Evolutionary conservation across 768 basidiomycete species (phyloP), one percentile per base, ranked within the genome.

Genomic region (Dictyophora rubrovolvata): DNA sequence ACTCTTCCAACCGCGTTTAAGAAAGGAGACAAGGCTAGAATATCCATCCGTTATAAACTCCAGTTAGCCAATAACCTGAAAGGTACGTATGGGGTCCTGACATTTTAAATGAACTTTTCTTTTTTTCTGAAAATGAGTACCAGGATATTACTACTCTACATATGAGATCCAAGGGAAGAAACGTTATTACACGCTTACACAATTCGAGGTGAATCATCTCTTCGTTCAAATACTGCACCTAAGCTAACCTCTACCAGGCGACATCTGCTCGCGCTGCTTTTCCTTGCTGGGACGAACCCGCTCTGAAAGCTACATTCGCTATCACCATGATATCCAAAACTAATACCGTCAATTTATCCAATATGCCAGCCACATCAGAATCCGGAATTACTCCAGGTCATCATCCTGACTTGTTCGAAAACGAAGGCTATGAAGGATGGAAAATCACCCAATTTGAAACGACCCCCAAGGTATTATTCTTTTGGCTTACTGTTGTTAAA

Each of bases 261-360:
- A 95, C 89, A 46, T 85, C 85, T 60, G 93, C 94, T 9, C 77
- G 93, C 52, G 79, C 82, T 47, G 82, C 86, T 6, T 89, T 91
- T 70, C 89, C 89, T 23, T 90, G 86, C 73, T 95, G 90, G 89
- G 94, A 96, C 68, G 93, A 96, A 68, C 95, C 94, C 16, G 77
- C 82, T 36, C 76, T 94, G 64, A 97, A 97, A 70, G 87, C 93
- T 0, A 92, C 86, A 1, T 89, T 86, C 67, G 66, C 79, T 0
- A 74, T 93, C 60, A 86, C 85, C 14, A 76, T 94, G 77, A 77
- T 94, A 65, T 89, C 91, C 17, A 82, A 84, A 61, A 75, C 73
- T 9, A 81, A 83, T 62, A 86, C 88, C 4, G 81, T 84, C 67
- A 88, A 81, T 68, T 74, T 98, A 61, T 86, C 84, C 74, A 98